Conservation (phyloP, 257 asterid genomes). For the Solanum chmielewskii region DNA sequence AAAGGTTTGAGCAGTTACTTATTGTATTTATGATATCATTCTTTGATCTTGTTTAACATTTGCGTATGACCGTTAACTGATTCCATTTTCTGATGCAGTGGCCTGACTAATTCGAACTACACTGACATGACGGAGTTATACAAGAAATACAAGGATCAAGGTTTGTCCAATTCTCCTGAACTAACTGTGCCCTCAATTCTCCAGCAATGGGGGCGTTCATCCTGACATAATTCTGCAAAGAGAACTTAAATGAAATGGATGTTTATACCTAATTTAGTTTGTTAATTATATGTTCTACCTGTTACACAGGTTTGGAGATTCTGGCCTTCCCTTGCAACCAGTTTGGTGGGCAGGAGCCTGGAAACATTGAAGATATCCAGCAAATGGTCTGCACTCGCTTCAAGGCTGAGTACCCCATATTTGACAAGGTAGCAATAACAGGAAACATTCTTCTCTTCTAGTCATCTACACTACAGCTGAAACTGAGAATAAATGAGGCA, state of each 20-base stretch:
- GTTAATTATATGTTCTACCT: background rate
- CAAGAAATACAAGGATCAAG: slow-evolving; percentile 67
- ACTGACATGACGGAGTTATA: slow-evolving; percentile 58
- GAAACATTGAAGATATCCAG: slow-evolving; percentile 69
- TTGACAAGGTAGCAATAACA: slow-evolving; percentile 50
- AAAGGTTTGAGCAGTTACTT: background rate
- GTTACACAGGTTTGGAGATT: slow-evolving; percentile 62
- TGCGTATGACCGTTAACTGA: background rate
- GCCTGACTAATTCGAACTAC: slow-evolving; percentile 74
- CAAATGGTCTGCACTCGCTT: slow-evolving; percentile 82
- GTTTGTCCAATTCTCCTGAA: slow-evolving; percentile 8
- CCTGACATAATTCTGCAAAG: background rate
- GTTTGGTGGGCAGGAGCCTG: slow-evolving; percentile 90
- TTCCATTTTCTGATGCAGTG: slow-evolving; percentile 40
- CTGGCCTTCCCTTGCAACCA: slow-evolving; percentile 97
- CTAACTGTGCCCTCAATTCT: background rate
- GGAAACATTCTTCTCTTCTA: background rate
- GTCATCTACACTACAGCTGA: background rate
- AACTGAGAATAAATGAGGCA: background rate
- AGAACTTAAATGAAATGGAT: background rate
- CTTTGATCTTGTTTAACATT: background rate
- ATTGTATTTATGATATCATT: background rate
- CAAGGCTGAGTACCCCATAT: slow-evolving; percentile 83
- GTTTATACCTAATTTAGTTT: background rate
- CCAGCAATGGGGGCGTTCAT: background rate